These are phyloP conservation scores for Phytophthora litchii DNA, from an alignment of 352 stramenopile species.

Conservation along the genomic window DNA sequence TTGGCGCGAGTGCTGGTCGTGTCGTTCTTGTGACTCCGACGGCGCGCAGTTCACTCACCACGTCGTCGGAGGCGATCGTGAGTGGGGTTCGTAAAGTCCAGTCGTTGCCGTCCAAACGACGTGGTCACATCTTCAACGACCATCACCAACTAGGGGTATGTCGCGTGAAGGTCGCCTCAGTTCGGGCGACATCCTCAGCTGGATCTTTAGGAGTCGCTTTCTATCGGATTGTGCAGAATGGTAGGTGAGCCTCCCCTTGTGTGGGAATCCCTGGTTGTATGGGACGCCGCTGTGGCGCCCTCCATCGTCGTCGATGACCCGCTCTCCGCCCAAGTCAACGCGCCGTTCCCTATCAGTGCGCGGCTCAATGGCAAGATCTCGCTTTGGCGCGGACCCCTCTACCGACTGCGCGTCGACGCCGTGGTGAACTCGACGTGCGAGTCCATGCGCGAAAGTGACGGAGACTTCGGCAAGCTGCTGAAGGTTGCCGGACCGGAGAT, in stretches of 20 bases:
- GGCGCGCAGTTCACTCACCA: constrained; percentile 19
- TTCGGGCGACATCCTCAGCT: constrained; percentile 6
- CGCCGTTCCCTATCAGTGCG: constrained; percentile 35
- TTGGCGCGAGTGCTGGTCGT: constrained; percentile 1
- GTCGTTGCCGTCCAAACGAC: constrained; percentile 10
- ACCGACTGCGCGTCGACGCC: constrained; percentile 63
- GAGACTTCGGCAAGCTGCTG: constrained; percentile 68
- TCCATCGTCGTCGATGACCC: constrained; percentile 3
- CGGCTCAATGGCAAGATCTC: constrained; percentile 57
- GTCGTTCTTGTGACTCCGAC: constrained; percentile 3
- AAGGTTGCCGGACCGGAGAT: constrained; percentile 76
- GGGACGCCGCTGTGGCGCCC: constrained; percentile 9
- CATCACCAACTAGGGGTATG: constrained; percentile 14
- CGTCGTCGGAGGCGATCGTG: constrained; percentile 13
- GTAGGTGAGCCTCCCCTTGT: constrained; percentile 8
- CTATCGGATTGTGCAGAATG: constrained; percentile 6
- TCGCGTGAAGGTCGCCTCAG: background rate
- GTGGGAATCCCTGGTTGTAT: constrained; percentile 22
- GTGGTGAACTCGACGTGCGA: constrained; percentile 87
- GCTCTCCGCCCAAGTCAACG: background rate
- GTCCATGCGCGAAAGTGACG: constrained; percentile 63
- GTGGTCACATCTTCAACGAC: constrained; percentile 29
- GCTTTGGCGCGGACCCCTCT: constrained; percentile 64
- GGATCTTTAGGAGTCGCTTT: constrained; percentile 24
- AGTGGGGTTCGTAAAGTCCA: constrained; percentile 24